Conservation (phyloP, 345 rosid species). For the Euphorbia lathyris region DNA sequence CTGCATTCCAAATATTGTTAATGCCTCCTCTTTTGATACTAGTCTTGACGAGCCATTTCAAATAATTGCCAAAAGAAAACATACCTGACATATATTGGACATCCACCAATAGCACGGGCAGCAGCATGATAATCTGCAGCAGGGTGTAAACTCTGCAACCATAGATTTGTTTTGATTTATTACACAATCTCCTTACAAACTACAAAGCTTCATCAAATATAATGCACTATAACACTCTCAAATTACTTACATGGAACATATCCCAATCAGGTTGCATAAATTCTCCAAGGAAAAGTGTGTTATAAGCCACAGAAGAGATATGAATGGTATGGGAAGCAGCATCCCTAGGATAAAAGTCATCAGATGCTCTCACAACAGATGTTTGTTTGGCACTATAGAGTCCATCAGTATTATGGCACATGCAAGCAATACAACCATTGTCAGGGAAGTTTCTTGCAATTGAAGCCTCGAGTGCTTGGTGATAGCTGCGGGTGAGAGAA, state of each 20-base stretch:
- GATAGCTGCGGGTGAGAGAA: constrained; percentile 79
- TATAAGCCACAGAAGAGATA: constrained; percentile 87
- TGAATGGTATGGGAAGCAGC: constrained; percentile 98
- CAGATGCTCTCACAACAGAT: constrained; percentile 89
- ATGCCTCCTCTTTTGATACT: neutral
- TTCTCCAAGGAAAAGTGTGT: constrained; percentile 91
- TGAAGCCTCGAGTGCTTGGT: constrained; percentile 90
- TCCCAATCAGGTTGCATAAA: constrained; percentile 99
- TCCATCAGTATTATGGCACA: constrained; percentile 97
- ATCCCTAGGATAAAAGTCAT: constrained; percentile 88
- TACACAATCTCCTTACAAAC: neutral
- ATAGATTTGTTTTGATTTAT: neutral
- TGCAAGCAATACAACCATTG: constrained; percentile 93
- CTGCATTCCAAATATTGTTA: constrained; percentile 27
- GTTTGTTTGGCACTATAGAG: constrained; percentile 91
- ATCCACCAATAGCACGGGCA: constrained; percentile 93
- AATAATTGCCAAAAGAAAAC: neutral
- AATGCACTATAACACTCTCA: neutral
- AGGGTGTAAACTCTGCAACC: constrained; percentile 85
- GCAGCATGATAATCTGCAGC: constrained; percentile 96
- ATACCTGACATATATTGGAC: constrained; percentile 96
- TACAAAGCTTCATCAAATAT: neutral
- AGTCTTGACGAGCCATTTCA: neutral
- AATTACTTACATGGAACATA: constrained; percentile 93
- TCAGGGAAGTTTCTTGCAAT: constrained; percentile 74